phyloP scores from a whole-genome alignment of 225 moss, liverwort and hornwort species.

The Polytrichum commune region DNA sequence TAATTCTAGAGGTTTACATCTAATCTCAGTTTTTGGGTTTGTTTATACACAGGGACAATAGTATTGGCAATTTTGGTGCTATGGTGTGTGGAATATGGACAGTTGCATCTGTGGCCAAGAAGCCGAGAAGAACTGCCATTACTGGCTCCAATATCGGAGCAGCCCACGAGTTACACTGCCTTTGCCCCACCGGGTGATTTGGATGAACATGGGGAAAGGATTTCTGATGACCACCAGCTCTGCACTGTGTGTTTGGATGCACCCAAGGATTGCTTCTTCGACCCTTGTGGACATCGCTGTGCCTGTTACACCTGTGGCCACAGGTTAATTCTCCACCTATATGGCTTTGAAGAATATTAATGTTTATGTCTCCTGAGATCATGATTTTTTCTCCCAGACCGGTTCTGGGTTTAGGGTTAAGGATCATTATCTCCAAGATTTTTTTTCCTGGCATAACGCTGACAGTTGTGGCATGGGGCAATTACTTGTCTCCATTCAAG shows the following conservation, averaged over 20 bases:
- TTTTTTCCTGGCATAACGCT: too few species aligned
- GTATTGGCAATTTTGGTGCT: conserved; percentile 13
- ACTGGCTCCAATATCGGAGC: conserved; percentile 23
- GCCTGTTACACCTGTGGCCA: conserved; percentile 44
- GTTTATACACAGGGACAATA: conserved; percentile 23
- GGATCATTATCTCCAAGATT: too few species aligned
- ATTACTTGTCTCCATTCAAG: background rate
- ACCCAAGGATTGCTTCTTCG: conserved; percentile 59
- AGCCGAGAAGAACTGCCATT: conserved; percentile 45
- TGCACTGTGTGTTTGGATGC: conserved; percentile 60
- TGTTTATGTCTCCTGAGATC: too few species aligned
- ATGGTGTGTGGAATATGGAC: conserved; percentile 15
- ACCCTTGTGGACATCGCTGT: conserved; percentile 64
- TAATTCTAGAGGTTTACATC: background rate
- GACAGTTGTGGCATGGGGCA: too few species aligned
- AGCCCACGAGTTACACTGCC: conserved; percentile 16
- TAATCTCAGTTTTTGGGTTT: conserved; percentile 1
- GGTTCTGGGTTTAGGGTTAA: too few species aligned
- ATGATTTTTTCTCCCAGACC: too few species aligned
- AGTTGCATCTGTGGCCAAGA: conserved; percentile 16
- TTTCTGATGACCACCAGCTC: conserved; percentile 34
- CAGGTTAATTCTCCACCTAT: conserved; percentile 20
- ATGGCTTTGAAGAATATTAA: too few species aligned
- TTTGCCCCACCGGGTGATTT: conserved; percentile 19
- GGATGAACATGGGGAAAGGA: conserved; percentile 22